Conservation (phyloP, 1,139 yeast species). For the Blastobotrys raffinosifermentans region DNA sequence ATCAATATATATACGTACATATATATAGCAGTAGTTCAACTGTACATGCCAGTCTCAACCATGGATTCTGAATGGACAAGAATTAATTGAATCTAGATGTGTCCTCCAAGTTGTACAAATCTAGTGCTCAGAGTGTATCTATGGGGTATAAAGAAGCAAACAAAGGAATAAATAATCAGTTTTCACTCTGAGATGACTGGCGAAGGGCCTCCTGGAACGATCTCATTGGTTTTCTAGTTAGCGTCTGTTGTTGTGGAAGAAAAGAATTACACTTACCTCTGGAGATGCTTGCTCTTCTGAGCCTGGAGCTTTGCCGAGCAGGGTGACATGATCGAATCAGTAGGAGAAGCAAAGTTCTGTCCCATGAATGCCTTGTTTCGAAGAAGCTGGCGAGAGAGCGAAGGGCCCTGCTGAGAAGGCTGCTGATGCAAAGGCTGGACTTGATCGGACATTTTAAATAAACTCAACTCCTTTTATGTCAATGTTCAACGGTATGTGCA, state of each 20-base stretch:
- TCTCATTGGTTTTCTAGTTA: background rate
- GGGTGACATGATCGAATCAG: constrained; percentile 52
- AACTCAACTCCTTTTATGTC: too few species aligned
- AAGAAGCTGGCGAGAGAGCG: background rate
- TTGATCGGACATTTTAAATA: background rate
- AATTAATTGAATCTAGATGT: background rate
- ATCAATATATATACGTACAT: too few species aligned
- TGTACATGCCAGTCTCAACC: too few species aligned
- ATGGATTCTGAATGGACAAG: background rate
- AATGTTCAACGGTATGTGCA: too few species aligned
- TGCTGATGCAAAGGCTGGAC: background rate
- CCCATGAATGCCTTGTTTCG: background rate
- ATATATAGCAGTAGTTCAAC: too few species aligned
- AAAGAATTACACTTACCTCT: constrained; percentile 19
- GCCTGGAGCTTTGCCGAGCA: constrained; percentile 50
- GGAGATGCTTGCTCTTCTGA: constrained; percentile 41
- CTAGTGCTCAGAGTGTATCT: constrained; percentile 11
- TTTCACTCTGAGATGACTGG: constrained; percentile 2
- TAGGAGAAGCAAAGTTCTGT: constrained; percentile 47
- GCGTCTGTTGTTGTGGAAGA: background rate
- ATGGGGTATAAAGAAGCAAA: too few species aligned
- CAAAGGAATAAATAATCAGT: background rate
- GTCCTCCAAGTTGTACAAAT: constrained; percentile 7
- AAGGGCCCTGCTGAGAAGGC: background rate
- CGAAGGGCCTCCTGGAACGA: constrained; percentile 2